Percentiles rank a stretch among this genome's conserved stretches.
phyloP scores from a whole-genome alignment of 2,329 filamentous ascomycete genomes.

The Pseudogymnoascus sp. region DNA sequence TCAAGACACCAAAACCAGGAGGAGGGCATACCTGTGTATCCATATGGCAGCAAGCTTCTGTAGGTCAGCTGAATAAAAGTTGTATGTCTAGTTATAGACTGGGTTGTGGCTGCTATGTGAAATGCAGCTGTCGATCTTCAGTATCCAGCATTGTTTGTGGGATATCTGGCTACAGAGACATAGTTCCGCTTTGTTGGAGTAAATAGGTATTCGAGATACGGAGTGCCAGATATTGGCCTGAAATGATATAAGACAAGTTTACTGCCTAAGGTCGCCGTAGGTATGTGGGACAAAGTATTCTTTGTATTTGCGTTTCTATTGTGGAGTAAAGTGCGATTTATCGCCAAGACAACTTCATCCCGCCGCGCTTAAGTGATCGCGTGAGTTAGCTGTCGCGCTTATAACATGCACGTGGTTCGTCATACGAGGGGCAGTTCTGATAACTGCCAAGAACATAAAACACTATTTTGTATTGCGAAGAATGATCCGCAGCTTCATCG shows the following conservation, averaged over 20 bases:
- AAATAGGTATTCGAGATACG: not conserved
- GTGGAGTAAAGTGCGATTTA: constrained; percentile 12
- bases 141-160: constrained; percentile 11
- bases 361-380: constrained; percentile 11
- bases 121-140: constrained; percentile 12
- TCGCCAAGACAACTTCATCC: constrained; percentile 13
- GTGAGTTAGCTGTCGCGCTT: constrained; percentile 9
- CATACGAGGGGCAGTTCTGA: constrained; percentile 2
- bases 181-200: constrained; percentile 1
- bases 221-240: not conserved
- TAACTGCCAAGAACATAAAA: not conserved
- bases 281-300: not conserved
- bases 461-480: not conserved
- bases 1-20: not conserved
- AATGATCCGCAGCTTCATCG: not conserved
- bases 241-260: not conserved
- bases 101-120: constrained; percentile 4
- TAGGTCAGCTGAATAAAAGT: constrained; percentile 4
- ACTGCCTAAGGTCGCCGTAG: not conserved
- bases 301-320: constrained; percentile 10
- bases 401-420: constrained; percentile 7
- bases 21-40: constrained; percentile 3
- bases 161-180: constrained; percentile 8
- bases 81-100: constrained; percentile 8
- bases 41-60: constrained; percentile 3